These are phyloP conservation scores for Mycena kentingensis DNA, from an alignment of 768 basidiomycete species.

Conservation along the genomic window DNA sequence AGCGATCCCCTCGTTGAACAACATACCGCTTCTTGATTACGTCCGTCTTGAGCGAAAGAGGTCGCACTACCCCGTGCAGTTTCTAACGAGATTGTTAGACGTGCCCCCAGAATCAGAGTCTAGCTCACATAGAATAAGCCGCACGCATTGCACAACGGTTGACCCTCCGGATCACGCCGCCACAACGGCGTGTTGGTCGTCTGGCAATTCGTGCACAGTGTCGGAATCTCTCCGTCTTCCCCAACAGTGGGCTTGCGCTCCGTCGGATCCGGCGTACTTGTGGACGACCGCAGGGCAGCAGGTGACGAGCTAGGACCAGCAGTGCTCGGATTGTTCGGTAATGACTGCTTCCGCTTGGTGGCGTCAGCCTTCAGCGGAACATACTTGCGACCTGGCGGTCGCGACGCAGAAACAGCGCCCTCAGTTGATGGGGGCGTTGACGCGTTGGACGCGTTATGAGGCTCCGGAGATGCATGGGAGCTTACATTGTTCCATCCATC, in stretches of 20 bases:
- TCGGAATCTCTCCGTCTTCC: conserved; percentile 76
- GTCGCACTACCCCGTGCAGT: conserved; percentile 93
- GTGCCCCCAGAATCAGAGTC: conserved; percentile 1
- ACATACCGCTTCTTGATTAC: conserved; percentile 92
- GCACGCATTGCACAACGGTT: conserved; percentile 91
- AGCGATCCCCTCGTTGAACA: conserved; percentile 9
- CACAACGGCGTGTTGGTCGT: conserved; percentile 95
- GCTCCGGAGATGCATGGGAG: conserved; percentile 74
- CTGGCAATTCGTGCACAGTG: conserved; percentile 91
- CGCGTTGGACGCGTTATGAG: conserved; percentile 66
- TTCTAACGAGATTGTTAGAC: conserved; percentile 56
- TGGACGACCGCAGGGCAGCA: conserved; percentile 51
- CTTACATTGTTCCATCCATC: conserved; percentile 82
- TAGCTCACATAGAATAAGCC: conserved; percentile 86
- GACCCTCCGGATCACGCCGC: conserved; percentile 91
- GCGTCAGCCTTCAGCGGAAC: conserved; percentile 65
- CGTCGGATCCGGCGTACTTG: conserved; percentile 67
- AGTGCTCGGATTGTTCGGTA: conserved; percentile 29
- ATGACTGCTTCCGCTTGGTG: conserved; percentile 51
- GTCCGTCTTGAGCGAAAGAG: conserved; percentile 93
- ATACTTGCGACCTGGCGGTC: conserved; percentile 52
- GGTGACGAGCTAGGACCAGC: conserved; percentile 18
- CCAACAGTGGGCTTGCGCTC: conserved; percentile 38
- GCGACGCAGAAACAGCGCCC: conserved; percentile 36
- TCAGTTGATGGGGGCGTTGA: conserved; percentile 75